A percentile compares a stretch with the other conserved stretches of the same genome.
These are phyloP conservation scores for Croton laevigatus DNA, from an alignment of 441 rosid genomes.

Conservation along the genomic window DNA sequence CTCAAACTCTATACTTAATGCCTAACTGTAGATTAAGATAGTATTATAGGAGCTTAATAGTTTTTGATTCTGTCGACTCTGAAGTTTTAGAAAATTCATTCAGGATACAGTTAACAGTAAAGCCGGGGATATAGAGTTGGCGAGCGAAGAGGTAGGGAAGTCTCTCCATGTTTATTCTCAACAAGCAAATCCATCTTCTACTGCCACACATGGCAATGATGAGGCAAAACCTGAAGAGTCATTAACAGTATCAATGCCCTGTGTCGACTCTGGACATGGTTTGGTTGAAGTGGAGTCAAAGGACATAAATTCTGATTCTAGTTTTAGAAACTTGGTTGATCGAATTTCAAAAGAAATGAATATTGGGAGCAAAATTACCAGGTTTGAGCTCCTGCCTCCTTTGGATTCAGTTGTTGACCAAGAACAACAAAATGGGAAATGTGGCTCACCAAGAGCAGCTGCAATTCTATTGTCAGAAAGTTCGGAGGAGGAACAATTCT, in stretches of 20 bases:
- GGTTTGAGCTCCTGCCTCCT: conserved; percentile 27
- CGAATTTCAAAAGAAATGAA: conserved; percentile 29
- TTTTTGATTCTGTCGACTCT: conserved; percentile 26
- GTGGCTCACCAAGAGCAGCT: conserved; percentile 25
- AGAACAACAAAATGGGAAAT: conserved; percentile 24
- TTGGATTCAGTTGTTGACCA: conserved; percentile 26
- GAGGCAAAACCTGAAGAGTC: conserved; percentile 22
- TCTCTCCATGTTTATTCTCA: conserved; percentile 20
- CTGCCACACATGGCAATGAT: conserved; percentile 19
- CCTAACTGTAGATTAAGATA: conserved; percentile 11
- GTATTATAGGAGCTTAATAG: neutral
- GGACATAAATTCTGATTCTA: conserved; percentile 26
- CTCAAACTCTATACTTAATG: neutral
- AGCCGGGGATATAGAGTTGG: conserved; percentile 34
- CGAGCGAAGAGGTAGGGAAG: conserved; percentile 9
- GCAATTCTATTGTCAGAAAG: conserved; percentile 36
- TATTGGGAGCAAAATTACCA: conserved; percentile 7
- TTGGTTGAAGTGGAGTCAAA: conserved; percentile 28
- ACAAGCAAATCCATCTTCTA: conserved; percentile 14
- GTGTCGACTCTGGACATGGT: conserved; percentile 26
- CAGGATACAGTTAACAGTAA: conserved; percentile 43
- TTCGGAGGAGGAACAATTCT: conserved; percentile 73
- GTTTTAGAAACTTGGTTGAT: conserved; percentile 26
- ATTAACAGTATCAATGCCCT: conserved; percentile 20
- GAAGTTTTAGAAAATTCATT: conserved; percentile 27